These are phyloP conservation scores for Zoysia pacifica DNA, from an alignment of 176 grass and related monocot species.

Conservation along the genomic window DNA sequence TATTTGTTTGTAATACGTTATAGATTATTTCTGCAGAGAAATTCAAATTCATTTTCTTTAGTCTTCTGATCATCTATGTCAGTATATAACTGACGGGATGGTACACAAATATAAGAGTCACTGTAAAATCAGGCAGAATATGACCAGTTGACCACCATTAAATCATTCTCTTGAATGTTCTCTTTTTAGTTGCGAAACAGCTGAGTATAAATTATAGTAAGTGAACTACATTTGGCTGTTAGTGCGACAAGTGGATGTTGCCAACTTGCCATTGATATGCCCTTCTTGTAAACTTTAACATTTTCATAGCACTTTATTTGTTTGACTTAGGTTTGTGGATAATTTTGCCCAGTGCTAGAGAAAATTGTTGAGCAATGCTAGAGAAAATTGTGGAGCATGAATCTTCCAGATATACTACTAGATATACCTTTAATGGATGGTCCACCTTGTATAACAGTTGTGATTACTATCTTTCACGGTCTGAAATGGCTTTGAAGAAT, in stretches of 20 bases:
- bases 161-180: slow-evolving; percentile 4
- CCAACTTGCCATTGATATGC: too few relatives aligned
- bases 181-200: not conserved
- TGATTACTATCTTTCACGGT: not conserved
- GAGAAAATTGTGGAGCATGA: not conserved
- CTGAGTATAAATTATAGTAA: slow-evolving; percentile 3
- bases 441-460: not conserved
- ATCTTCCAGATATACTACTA: not conserved
- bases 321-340: too few relatives aligned
- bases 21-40: not conserved
- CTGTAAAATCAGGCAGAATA: not conserved
- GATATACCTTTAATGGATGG: not conserved
- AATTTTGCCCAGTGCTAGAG: slow-evolving; percentile 8
- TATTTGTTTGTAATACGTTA: not conserved
- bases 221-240: not conserved
- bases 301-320: too few relatives aligned
- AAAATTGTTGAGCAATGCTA: not conserved
- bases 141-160: not conserved
- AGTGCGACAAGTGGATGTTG: too few relatives aligned
- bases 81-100: not conserved
- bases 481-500: slow-evolving; percentile 13
- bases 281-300: too few relatives aligned
- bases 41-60: not conserved
- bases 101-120: not conserved
- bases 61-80: not conserved